Base-by-base conservation (phyloP, 2,329 filamentous ascomycete genomes). In the Alternaria longipes region DNA sequence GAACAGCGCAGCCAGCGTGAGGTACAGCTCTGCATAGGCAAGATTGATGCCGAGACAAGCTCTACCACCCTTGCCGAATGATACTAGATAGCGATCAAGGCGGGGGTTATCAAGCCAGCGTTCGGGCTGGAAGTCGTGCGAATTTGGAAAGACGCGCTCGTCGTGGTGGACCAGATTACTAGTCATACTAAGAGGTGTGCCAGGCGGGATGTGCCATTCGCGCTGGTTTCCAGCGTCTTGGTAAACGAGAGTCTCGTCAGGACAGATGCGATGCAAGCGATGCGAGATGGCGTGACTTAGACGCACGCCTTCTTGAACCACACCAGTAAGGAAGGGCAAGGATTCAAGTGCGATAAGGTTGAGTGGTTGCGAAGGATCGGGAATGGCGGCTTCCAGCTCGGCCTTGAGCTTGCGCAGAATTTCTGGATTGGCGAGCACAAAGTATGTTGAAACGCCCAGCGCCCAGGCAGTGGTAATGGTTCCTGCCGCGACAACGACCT, bases 31-130 rank as follows among this genome's bases (percentile, higher is more conserved):
- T n/a, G 60, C 51, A 20, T 59, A 47, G 4, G 61, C 61, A 14
- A 63, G 44, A 14, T 60, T 58, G n/a, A 58, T 61, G 2, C 71
- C 71, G 7, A 74, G 40, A 32, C 72, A 74, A n/a, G 46, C 34
- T 24, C 71, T 46, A 3, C 40, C 65, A 9, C 72, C 72, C 38
- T 68, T 72, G 5, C 47, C 49, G 41, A 74, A 74, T 6, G 62
- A 38, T 30, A 70, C 41, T 11, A 74, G 49, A 44, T 69, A 72
- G 12, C 46, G 56, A 18, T 66, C 62, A 14, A 74, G 40, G 8
- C 20, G 36, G 22, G 36, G 47, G 2, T 24, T 42, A 51, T 54
- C 36, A 4, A 59, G 61, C 20, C 32, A 53, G 18, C 55, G 55
- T 9, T 57, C 47, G 9, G 55, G 55, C 28, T 45, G 18, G 4